Evolutionary conservation across 495 filamentous ascomycete genomes (phyloP).

Genomic region (Penicillium silybi): DNA sequence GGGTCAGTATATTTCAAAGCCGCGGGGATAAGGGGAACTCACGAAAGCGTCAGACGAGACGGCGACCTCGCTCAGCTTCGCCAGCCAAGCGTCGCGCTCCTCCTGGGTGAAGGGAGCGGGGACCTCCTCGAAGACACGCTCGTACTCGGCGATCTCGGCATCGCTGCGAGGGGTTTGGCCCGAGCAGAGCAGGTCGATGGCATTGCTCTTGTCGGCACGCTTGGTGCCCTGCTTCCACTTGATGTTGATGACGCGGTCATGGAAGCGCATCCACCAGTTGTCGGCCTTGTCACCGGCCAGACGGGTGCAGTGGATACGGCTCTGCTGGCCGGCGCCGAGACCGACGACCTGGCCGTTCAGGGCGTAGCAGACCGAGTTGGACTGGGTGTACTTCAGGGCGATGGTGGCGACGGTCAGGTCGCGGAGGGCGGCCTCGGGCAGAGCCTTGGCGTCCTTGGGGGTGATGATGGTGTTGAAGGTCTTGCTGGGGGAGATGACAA

Average conservation of each 20-base stretch:
- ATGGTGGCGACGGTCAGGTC: conserved; percentile 96
- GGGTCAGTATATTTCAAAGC: conserved; percentile 9
- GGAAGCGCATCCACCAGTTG: conserved; percentile 99
- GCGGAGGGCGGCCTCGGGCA: conserved; percentile 77
- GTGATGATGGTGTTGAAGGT: conserved; percentile 82
- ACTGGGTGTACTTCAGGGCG: conserved; percentile 95
- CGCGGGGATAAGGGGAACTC: conserved; percentile 34
- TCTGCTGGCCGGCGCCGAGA: conserved; percentile 93
- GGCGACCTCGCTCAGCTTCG: conserved; percentile 74
- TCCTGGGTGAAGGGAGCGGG: conserved; percentile 75
- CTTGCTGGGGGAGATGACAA: conserved; percentile 72
- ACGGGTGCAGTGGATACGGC: conserved; percentile 95
- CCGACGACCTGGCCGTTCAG: conserved; percentile 92
- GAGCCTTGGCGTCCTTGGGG: conserved; percentile 66
- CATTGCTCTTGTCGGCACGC: conserved; percentile 95
- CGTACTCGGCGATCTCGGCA: conserved; percentile 78
- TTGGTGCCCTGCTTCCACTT: conserved; percentile 98
- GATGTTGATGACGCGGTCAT: conserved; percentile 77
- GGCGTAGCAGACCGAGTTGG: conserved; percentile 97
- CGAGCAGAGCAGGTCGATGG: conserved; percentile 90
- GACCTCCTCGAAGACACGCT: conserved; percentile 88
- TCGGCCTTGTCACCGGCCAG: conserved; percentile 98
- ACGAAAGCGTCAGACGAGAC: conserved; percentile 94
- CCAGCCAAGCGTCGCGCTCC: conserved; percentile 80
- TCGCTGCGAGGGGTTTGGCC: conserved; percentile 76